These are phyloP conservation scores for Xylariales sp. DNA, from an alignment of 2,329 filamentous ascomycete genomes.

Conservation along the genomic window DNA sequence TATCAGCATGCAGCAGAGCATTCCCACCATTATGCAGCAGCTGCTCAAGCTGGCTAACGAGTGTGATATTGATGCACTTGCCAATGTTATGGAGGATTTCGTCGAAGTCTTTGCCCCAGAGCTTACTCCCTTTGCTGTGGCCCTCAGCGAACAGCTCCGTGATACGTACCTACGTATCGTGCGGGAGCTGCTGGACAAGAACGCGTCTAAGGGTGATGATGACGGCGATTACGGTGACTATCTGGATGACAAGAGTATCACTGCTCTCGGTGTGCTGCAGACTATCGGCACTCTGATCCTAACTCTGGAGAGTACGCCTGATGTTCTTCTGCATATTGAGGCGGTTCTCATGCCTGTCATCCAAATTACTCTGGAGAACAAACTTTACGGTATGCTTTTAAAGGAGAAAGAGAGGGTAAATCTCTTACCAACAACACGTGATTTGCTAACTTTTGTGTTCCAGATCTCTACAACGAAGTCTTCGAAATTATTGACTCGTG, in stretches of 20 bases:
- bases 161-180: slow-evolving; percentile 96
- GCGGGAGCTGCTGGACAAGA: slow-evolving; percentile 84
- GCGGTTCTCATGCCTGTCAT: slow-evolving; percentile 97
- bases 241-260: slow-evolving; percentile 97
- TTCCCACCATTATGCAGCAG: slow-evolving; percentile 99
- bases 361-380: slow-evolving; percentile 93
- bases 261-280: slow-evolving; percentile 90
- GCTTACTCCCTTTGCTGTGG: slow-evolving; percentile 93
- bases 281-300: slow-evolving; percentile 97
- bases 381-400: slow-evolving; percentile 81
- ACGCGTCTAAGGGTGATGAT: slow-evolving; percentile 69
- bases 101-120: slow-evolving; percentile 98
- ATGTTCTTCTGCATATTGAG: slow-evolving; percentile 91
- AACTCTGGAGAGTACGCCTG: slow-evolving; percentile 93
- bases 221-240: slow-evolving; percentile 85
- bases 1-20: slow-evolving; percentile 93
- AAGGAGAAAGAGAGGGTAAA: no score
- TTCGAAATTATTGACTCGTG: slow-evolving; percentile 99
- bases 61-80: slow-evolving; percentile 92
- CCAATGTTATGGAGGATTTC: slow-evolving; percentile 99
- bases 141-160: slow-evolving; percentile 88
- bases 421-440: no score
- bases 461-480: slow-evolving; percentile 93
- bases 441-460: no score
- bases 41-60: slow-evolving; percentile 95